Base-by-base conservation (phyloP, 192 early-diverging fungal species). In the Phycomyces blakesleeanus region DNA sequence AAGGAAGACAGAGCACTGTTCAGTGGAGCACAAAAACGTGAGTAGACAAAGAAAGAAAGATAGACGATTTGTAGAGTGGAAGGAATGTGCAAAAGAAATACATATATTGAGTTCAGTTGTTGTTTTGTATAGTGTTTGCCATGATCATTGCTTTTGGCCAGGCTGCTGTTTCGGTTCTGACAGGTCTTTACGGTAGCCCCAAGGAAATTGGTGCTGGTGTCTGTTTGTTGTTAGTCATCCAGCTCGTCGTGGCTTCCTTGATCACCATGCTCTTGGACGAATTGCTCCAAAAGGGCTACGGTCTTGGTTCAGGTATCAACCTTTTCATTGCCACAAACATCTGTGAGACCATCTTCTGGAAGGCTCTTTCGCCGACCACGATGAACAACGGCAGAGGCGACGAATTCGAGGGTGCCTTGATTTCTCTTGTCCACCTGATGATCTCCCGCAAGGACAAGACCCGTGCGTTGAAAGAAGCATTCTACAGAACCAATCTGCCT, bases 261-360 rank as follows among this genome's bases (percentile, higher is more conserved):
- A 96, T 99, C 73, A 95, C 95, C 60, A 95, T 99, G 80, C 81
- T 99, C 18, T 83, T 99, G 66, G 98, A 99, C 75, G 98, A 99
- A 82, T 86, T 99, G 70, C 85, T 99, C 73, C 98, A 99, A 78
- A 99, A 99, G 85, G 98, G 98, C 6, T 99, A 99, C 71, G 98
- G 98, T 73, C 84, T 99, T 52, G 98, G 98, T 26, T 99, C 98
- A 29, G 98, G 98, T 62, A 98, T 99, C 75, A 93, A 92, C 54
- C 83, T 99, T 69, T 99, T 99, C 75, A 99, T 99, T 79, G 96
- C 98, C 51, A 99, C 98, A 66, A 99, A 99, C 76, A 96, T 99
- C 74, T 99, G 98, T 79, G 98, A 99, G 79, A 95, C 87, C 66
- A 98, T 99, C 70, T 84, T 99, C 76, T 99, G 98, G 98, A 94